phyloP scores from a whole-genome alignment of 139 green algal species.

The Eudorina sp. region DNA sequence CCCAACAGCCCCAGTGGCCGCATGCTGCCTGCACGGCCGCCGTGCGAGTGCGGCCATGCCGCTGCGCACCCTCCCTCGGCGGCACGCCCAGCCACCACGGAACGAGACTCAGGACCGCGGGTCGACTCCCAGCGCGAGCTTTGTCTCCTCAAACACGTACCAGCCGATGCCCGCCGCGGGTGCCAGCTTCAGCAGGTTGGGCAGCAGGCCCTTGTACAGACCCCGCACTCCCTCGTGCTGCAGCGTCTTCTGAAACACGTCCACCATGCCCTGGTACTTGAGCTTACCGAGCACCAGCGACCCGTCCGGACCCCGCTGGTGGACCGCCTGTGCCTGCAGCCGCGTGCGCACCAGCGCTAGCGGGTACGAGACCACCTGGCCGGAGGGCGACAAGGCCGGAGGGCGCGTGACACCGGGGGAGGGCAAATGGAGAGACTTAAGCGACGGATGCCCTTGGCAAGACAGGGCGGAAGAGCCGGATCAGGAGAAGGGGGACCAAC shows the following conservation, averaged over 20 bases:
- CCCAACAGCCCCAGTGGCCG: no score
- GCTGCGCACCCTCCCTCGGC: no score
- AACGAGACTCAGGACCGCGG: conserved; percentile 45
- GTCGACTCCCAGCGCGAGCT: conserved; percentile 78
- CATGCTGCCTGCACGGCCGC: no score
- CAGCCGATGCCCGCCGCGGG: conserved; percentile 90
- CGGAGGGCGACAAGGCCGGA: neutral
- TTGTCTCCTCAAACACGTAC: conserved; percentile 91
- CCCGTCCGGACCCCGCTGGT: neutral
- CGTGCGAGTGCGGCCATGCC: no score
- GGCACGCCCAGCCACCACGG: no score
- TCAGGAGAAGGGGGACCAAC: no score
- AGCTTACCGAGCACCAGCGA: conserved; percentile 1
- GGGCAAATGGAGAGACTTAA: no score
- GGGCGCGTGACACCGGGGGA: neutral
- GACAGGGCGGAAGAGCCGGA: no score
- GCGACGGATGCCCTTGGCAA: no score
- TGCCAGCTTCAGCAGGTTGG: conserved; percentile 92
- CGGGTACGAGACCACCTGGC: conserved; percentile 90
- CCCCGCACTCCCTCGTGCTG: conserved; percentile 79
- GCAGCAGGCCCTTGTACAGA: conserved; percentile 81
- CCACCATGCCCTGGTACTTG: conserved; percentile 87
- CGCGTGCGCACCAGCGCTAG: conserved; percentile 88
- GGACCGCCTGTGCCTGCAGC: conserved; percentile 72
- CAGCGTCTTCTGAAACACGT: conserved; percentile 83